Evolutionary conservation across 2,329 filamentous ascomycete species (phyloP), one percentile per base, ranked within the genome.

Genomic region (Cordyceps cicadae): DNA sequence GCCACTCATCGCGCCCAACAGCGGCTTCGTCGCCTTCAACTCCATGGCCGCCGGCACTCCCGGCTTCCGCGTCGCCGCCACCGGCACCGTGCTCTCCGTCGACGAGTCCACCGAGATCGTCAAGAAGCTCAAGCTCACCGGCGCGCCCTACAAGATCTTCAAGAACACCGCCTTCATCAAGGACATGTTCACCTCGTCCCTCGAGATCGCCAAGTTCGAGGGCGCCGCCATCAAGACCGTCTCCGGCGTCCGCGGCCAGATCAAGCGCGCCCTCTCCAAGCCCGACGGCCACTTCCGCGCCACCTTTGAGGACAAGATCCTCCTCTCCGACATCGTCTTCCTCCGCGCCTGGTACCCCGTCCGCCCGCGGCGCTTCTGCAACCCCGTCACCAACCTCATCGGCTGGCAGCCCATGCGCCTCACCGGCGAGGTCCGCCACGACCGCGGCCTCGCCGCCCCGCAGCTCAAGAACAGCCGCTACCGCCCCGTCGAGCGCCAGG

Each of bases 81-180:
- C 92, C 0, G 94, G 94, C 63, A 94, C 94, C 2, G 90, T 99
- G 5, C 79, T 97, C 65, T 92, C 88, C 70, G 94, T 99, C 21
- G 94, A 99, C 71, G 92, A 97, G 76, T 90, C 88, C 46, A 92
- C 90, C 3, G 94, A 99, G 72, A 97, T 99, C 66, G 94, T 99
- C 74, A 99, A 99, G 83, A 99, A 99, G 81, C 87, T 99, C 70
- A 99, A 99, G 75, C 84, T 99, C 54, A 97, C 92, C 0, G 94
- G 94, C 63, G 82, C 85, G 53, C 92, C 94, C 1, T 95, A 94
- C 82, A 97, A 97, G 78, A 95, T 97, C 75, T 97, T 95, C 85
- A 96, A 96, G 76, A 99, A 99, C 78, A 99, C 94, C 0, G 92
- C 94, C 45, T 99, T 99, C 72, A 92, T 99, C 77, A 95, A 94